Evolutionary conservation across 495 filamentous ascomycete genomes (phyloP), one percentile per base, ranked within the genome.

Genomic region (Rhypophila decipiens): DNA sequence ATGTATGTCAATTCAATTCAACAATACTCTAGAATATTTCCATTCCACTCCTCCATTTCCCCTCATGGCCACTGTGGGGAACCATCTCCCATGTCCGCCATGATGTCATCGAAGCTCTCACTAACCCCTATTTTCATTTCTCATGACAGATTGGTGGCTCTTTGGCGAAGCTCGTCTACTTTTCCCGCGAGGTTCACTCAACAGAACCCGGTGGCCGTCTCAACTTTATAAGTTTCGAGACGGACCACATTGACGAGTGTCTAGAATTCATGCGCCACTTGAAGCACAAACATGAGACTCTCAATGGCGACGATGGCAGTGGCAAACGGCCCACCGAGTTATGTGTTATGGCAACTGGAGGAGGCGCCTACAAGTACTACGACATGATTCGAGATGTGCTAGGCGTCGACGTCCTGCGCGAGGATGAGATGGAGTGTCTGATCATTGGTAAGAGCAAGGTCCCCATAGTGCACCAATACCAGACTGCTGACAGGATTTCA

Each of bases 391-490:
- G 82, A 58, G 77, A 88, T 34, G 77, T 79, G 2, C 69, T 98
- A 24, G 59, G 59, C 3, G 84, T 96, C 13, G 85, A 96, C 56
- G 89, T 98, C 37, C 66, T 91, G 49, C 74, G 88, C 19, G 94
- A 97, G 63, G 93, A 98, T 58, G 93, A 98, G 66, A 98, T 98
- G 94, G 88, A 96, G 66, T 98, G 93, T 65, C 70, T 98, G 42
- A 98, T 98, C 55, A 93, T 90, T 44, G 90, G 38, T 40, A 22
- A 37, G 35, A 11, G n/a, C n/a, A n/a, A n/a, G n/a, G n/a, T n/a
- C n/a, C n/a, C n/a, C n/a, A n/a, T n/a, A n/a, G n/a, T n/a, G n/a
- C n/a, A n/a, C n/a, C n/a, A n/a, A 88, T 88, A 65, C 38, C 20
- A 8, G 45, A 35, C 12, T 8, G 4, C 19, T 22, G 31, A 12